These are phyloP conservation scores for Filosporella fistucella DNA, from an alignment of 495 filamentous ascomycete species.

Conservation along the genomic window DNA sequence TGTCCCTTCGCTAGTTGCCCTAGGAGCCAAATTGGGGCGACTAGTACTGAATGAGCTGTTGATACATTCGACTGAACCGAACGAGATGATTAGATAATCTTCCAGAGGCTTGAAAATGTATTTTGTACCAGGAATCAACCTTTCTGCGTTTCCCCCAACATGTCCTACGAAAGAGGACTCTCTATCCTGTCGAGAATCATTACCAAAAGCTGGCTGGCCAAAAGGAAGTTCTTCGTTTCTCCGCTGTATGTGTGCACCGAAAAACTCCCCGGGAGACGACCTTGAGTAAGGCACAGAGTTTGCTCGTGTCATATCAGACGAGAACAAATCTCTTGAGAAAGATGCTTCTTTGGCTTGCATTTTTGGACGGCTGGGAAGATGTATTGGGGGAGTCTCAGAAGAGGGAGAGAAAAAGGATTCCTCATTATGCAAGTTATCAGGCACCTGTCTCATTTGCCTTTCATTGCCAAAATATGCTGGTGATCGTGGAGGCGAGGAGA, in stretches of 20 bases:
- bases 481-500: background rate
- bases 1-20: conserved; percentile 38
- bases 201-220: too few relatives aligned
- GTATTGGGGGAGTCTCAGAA: conserved; percentile 4
- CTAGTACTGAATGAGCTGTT: conserved; percentile 64
- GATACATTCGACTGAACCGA: conserved; percentile 64
- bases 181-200: too few relatives aligned
- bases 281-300: conserved; percentile 14
- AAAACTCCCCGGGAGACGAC: conserved; percentile 17
- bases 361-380: conserved; percentile 1
- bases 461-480: background rate
- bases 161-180: too few relatives aligned
- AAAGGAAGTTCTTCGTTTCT: background rate
- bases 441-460: background rate
- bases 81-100: conserved; percentile 65
- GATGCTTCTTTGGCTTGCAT: background rate
- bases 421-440: background rate
- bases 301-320: background rate
- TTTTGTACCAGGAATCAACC: conserved; percentile 19
- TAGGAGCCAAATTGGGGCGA: conserved; percentile 28
- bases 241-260: conserved; percentile 12
- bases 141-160: too few relatives aligned
- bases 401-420: background rate
- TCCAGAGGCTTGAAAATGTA: conserved; percentile 68
- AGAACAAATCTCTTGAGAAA: background rate